These are phyloP conservation scores for Colletotrichum chlorophyti DNA, from an alignment of 2,329 filamentous ascomycete genomes.

Conservation along the genomic window DNA sequence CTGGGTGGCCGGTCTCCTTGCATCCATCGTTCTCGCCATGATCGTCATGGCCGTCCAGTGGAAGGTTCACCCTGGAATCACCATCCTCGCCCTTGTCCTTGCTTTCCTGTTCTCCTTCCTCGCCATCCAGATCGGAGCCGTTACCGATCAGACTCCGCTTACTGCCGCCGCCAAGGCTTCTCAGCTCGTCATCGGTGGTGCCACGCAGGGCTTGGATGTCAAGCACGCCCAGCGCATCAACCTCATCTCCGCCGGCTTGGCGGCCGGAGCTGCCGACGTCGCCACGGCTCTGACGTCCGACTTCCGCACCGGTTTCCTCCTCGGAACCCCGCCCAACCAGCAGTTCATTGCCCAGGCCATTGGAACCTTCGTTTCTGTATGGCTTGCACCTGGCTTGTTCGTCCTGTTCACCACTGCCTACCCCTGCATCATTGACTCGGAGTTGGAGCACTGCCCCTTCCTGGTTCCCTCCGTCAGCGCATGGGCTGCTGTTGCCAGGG, in stretches of 20 bases:
- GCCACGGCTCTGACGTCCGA: constrained; percentile 58
- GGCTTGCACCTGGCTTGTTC: constrained; percentile 67
- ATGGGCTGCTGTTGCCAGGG: constrained; percentile 65
- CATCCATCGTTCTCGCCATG: constrained; percentile 59
- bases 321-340: constrained; percentile 63
- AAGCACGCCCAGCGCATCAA: constrained; percentile 63
- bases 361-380: constrained; percentile 63
- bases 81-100: constrained; percentile 61
- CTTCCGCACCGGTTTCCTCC: constrained; percentile 67
- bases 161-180: constrained; percentile 73
- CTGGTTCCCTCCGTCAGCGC: constrained; percentile 63
- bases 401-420: constrained; percentile 67
- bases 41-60: constrained; percentile 59
- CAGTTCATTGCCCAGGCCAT: constrained; percentile 67
- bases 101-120: constrained; percentile 68
- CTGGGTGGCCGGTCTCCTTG: constrained; percentile 54
- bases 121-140: constrained; percentile 65
- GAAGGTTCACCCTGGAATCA: constrained; percentile 63
- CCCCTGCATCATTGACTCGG: constrained; percentile 62
- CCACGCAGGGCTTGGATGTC: constrained; percentile 56
- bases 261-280: constrained; percentile 54
- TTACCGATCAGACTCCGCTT: constrained; percentile 68
- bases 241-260: constrained; percentile 60
- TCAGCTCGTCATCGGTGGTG: constrained; percentile 66
- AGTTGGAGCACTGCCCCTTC: constrained; percentile 58